Base-by-base conservation (phyloP, 2,329 filamentous ascomycete species). In the Penicillium sp. region DNA sequence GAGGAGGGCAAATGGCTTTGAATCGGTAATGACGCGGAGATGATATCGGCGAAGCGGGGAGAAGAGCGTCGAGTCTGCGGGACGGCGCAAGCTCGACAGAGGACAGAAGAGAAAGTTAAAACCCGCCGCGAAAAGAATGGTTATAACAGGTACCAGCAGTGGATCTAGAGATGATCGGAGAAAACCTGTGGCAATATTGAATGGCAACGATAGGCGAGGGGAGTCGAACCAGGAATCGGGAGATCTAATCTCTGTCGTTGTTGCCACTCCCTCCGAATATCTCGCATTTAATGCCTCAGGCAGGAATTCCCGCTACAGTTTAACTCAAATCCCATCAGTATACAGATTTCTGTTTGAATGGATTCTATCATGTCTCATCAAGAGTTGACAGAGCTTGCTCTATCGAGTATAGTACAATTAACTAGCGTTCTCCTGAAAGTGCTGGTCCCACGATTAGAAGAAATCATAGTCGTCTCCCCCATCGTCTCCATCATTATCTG, bases 401-500 rank as follows among this genome's bases (percentile, higher is more conserved):
- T 23, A 35, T 13, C 8, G 15, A 17, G 8, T 50, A 50, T 44
- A 21, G 55, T 44, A 57, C 55, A 50, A 5, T 9, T 11, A 5
- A 41, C 15, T 17, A 41, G 35, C 8, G 4, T 15, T 41, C 15
- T 5, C 35, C 11, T 15, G 5, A 41, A 41, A 41, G 35, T 2
- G 44, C 23, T 38, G 7, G 17, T 15, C 29, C 19, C 11, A 45
- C 5, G 29, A 21, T 31, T 58, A 58, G 23, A 58, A 58, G 48
- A 46, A 59, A 63, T 58, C 73, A 58, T 70, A 73, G 2, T 58
- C 71, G 7, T 60, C 74, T n/a, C 61, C 69, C 13, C 60, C 74
- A 19, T 60, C 68, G 17, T 65, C 64, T 23, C 58, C 63, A 21
- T 69, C 67, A 50, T 67, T 62, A 35, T 56, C 56, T 19, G 45